phyloP scores from a whole-genome alignment of 768 basidiomycete genomes.

The Cytidiella melzeri region DNA sequence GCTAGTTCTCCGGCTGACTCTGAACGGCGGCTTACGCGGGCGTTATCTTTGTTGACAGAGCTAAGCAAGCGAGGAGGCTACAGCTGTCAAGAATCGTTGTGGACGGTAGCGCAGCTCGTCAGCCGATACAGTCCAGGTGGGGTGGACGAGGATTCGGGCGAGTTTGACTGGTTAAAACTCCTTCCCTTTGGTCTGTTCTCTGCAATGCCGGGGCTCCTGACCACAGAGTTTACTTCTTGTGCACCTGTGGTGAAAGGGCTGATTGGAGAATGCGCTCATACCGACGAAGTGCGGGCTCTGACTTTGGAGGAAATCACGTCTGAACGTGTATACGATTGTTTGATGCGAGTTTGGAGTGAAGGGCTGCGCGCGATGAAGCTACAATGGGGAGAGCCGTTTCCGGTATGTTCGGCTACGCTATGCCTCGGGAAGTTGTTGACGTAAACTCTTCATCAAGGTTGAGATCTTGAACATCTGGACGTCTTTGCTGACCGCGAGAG shows the following conservation, averaged over 20 bases:
- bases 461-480: constrained; percentile 54
- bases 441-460: constrained; percentile 22
- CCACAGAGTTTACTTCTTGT: constrained; percentile 44
- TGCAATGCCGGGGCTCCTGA: constrained; percentile 48
- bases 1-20: constrained; percentile 1
- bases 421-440: neutral
- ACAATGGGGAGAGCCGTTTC: constrained; percentile 36
- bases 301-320: constrained; percentile 49
- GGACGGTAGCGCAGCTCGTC: neutral
- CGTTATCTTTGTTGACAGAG: neutral
- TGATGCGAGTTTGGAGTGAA: constrained; percentile 51
- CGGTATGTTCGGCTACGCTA: constrained; percentile 37
- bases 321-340: constrained; percentile 44
- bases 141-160: neutral
- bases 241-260: constrained; percentile 43
- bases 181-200: constrained; percentile 51
- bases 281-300: constrained; percentile 52
- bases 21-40: neutral
- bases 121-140: neutral
- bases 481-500: constrained; percentile 45
- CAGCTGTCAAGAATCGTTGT: constrained; percentile 11
- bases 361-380: constrained; percentile 39
- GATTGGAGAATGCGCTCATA: constrained; percentile 45
- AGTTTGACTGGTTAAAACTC: constrained; percentile 45
- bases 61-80: constrained; percentile 28